These are phyloP conservation scores for Cynara cardunculus DNA, from an alignment of 129 eudicot genomes.

Conservation along the genomic window DNA sequence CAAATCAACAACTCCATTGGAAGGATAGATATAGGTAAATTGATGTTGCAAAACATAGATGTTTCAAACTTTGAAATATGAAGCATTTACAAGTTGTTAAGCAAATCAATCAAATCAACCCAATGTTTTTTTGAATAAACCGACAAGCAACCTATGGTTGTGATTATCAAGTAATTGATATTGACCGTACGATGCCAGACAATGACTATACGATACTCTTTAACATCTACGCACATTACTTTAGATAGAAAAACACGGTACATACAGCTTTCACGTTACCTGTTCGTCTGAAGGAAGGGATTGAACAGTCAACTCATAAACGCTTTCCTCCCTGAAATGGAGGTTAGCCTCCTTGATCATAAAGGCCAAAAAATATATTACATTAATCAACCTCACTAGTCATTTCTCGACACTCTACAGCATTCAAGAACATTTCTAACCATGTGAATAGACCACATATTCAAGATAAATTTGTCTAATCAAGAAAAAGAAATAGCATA, in stretches of 20 bases:
- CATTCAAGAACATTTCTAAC: slow-evolving; percentile 7
- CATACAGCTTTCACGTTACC: slow-evolving; percentile 1
- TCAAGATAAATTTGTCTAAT: slow-evolving; percentile 11
- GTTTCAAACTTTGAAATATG: slow-evolving; percentile 12
- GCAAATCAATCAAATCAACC: slow-evolving; percentile 7
- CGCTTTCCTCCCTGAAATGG: slow-evolving; percentile 21
- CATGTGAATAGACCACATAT: slow-evolving; percentile 1
- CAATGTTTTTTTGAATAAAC: not conserved
- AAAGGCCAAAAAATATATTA: slow-evolving; percentile 13
- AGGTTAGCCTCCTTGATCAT: slow-evolving; percentile 17
- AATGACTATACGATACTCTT: slow-evolving; percentile 17
- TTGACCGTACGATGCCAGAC: slow-evolving; percentile 10
- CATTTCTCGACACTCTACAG: slow-evolving; percentile 8
- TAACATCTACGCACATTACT: slow-evolving; percentile 17
- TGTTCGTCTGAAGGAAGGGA: slow-evolving; percentile 9
- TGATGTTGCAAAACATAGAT: slow-evolving; percentile 10
- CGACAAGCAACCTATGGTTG: slow-evolving; percentile 4
- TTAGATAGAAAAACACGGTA: slow-evolving; percentile 18
- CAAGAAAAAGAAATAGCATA: not conserved
- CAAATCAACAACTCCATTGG: not conserved
- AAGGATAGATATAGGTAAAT: slow-evolving; percentile 2
- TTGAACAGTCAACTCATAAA: slow-evolving; percentile 17
- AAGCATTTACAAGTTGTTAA: not conserved
- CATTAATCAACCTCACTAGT: slow-evolving; percentile 25
- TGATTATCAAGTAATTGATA: slow-evolving; percentile 8